Evolutionary conservation across 2,329 filamentous ascomycete genomes (phyloP), one percentile per base, ranked within the genome.

Genomic region (Alternaria sp.): DNA sequence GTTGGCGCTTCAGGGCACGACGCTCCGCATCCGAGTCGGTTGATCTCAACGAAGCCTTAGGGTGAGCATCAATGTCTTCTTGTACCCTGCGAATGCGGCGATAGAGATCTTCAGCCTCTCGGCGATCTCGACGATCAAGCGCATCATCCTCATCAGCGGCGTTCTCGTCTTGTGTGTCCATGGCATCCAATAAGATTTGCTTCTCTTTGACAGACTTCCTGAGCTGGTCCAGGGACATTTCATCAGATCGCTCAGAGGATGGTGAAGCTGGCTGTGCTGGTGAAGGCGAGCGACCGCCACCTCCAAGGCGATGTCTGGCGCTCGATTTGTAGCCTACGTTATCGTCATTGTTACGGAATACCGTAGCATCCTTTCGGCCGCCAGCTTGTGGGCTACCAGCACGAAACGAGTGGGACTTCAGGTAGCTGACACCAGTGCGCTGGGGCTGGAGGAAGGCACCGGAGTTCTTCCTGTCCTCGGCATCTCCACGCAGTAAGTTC

Each of bases 271-370:
- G 70, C 36, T 71, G 68, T 13, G 92, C 92, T 7, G 95, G 93
- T 2, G 93, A 94, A 51, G 93, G 93, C 9, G 93, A 96, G 45
- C 87, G 84, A 64, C 88, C 90, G 54, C 85, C 86, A 23, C 74
- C 79, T 44, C 92, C 93, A 59, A 96, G 82, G 69, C 96, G 89
- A 67, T 94, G 92, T 67, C 96, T 92, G 57, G 96, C 96, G 79
- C 94, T 97, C 12, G 96, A 98, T 71, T 91, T 91, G 77, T 99
- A 99, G 9, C 83, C 93, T 73, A 96, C 88, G 63, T 93, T 91
- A 70, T 97, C 93, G 73, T 97, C 93, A 69, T 98, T 96, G 77
- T 98, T 97, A 77, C 96, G 95, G 82, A 95, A 99, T 4, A 98
- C 91, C 0, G 96, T 99, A 3, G 92, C 96, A 82, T 99, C 96